Percentiles rank a stretch among this genome's conserved stretches.
Evolutionary conservation across 352 stramenopile genomes (phyloP).

Genomic region (Phytophthora sojae): DNA sequence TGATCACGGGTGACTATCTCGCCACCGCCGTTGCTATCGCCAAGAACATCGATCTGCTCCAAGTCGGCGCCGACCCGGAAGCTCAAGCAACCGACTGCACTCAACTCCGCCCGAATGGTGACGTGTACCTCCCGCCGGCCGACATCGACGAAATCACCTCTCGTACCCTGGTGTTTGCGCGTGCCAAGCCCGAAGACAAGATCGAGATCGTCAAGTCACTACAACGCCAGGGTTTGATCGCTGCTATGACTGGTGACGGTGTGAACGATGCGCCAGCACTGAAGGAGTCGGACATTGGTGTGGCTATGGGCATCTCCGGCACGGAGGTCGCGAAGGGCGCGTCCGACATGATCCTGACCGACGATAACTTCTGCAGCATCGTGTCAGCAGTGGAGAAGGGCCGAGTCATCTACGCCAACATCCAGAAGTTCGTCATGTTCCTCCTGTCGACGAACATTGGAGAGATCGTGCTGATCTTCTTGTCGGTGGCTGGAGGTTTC

Average conservation of each 20-base stretch:
- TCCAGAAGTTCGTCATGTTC: conserved; percentile 99
- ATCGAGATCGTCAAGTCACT: conserved; percentile 96
- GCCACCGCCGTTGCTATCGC: conserved; percentile 96
- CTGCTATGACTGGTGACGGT: conserved; percentile 98
- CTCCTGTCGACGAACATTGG: conserved; percentile 98
- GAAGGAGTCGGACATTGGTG: conserved; percentile 96
- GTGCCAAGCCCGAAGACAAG: conserved; percentile 96
- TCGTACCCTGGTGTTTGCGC: conserved; percentile 92
- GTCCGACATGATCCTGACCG: conserved; percentile 98
- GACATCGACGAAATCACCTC: conserved; percentile 92
- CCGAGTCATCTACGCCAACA: conserved; percentile 98
- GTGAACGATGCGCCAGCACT: conserved; percentile 98
- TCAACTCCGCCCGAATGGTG: conserved; percentile 52
- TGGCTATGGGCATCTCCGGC: conserved; percentile 98
- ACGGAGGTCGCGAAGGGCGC: conserved; percentile 98
- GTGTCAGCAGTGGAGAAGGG: conserved; percentile 96
- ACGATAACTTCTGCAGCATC: conserved; percentile 99
- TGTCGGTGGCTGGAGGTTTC: conserved; percentile 63
- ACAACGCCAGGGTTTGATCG: conserved; percentile 87
- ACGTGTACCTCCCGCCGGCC: conserved; percentile 65
- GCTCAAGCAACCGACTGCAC: conserved; percentile 82
- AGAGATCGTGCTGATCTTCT: conserved; percentile 91
- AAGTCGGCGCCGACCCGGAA: conserved; percentile 62
- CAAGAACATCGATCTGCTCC: conserved; percentile 93
- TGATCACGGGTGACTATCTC: conserved; percentile 97